These are phyloP conservation scores for Trichophyton simii DNA, from an alignment of 2,329 filamentous ascomycete species.

Conservation along the genomic window DNA sequence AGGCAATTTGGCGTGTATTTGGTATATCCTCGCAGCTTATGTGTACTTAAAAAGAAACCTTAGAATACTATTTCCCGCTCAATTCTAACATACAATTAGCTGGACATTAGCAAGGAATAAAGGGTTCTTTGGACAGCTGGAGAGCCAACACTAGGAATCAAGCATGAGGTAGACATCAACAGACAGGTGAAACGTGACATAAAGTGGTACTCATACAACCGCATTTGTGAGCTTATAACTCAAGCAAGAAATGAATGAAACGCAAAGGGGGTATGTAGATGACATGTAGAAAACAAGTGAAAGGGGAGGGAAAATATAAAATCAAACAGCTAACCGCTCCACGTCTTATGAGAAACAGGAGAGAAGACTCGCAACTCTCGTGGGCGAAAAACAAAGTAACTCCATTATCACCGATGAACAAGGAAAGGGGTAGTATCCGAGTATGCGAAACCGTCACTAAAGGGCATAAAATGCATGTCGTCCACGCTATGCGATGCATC, in stretches of 20 bases:
- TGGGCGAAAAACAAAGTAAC: neutral
- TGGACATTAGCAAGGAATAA: neutral
- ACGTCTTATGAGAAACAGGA: neutral
- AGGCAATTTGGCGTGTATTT: neutral
- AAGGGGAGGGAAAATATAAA: no score
- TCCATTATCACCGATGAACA: neutral
- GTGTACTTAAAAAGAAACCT: neutral
- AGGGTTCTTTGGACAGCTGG: neutral
- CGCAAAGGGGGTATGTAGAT: slow-evolving; percentile 1
- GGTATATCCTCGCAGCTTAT: neutral
- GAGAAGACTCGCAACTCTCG: neutral
- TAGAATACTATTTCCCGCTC: neutral
- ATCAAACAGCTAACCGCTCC: neutral
- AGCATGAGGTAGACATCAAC: neutral
- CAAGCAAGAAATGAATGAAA: neutral
- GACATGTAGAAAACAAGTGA: neutral
- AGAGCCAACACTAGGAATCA: neutral
- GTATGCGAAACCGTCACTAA: slow-evolving; percentile 3
- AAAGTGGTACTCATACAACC: neutral
- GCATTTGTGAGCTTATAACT: neutral
- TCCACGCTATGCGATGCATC: slow-evolving; percentile 5
- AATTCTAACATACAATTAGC: neutral
- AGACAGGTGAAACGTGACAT: neutral
- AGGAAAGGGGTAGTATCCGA: neutral
- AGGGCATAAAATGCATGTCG: neutral